Conservation (phyloP, 768 basidiomycete genomes). For the Panus rudis region DNA sequence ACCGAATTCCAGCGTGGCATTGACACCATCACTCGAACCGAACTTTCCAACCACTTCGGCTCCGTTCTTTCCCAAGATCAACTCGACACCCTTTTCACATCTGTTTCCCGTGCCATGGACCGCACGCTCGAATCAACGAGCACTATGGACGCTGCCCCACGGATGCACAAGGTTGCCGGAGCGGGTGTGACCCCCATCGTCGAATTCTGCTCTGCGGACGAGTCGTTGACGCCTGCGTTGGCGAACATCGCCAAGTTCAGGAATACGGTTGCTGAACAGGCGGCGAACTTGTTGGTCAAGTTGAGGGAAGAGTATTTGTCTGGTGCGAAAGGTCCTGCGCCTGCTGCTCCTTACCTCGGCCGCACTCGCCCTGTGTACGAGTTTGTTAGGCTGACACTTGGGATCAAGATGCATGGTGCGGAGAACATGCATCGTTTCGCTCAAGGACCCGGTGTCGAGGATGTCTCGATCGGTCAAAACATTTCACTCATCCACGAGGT, state of each 20-base stretch:
- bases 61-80: constrained; percentile 29
- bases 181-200: constrained; percentile 56
- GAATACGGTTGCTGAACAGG: constrained; percentile 40
- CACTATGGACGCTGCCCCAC: constrained; percentile 60
- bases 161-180: constrained; percentile 67
- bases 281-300: constrained; percentile 37
- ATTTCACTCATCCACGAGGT: constrained; percentile 72
- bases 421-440: constrained; percentile 60
- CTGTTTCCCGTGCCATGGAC: constrained; percentile 37
- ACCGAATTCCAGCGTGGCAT: constrained; percentile 51
- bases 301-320: constrained; percentile 52
- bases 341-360: constrained; percentile 61
- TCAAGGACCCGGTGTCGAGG: constrained; percentile 60
- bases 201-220: constrained; percentile 40
- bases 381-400: constrained; percentile 63
- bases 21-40: constrained; percentile 39
- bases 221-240: constrained; percentile 16
- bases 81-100: constrained; percentile 26
- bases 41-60: constrained; percentile 41
- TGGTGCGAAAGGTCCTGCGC: constrained; percentile 52
- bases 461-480: constrained; percentile 63
- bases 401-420: constrained; percentile 74
- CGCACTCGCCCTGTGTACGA: constrained; percentile 70
- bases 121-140: constrained; percentile 58
- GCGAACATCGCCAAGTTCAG: constrained; percentile 47